Evolutionary conservation across 306 rosid genomes (phyloP), one percentile per base, ranked within the genome.

Genomic region (Trichosanthes cucumerina): DNA sequence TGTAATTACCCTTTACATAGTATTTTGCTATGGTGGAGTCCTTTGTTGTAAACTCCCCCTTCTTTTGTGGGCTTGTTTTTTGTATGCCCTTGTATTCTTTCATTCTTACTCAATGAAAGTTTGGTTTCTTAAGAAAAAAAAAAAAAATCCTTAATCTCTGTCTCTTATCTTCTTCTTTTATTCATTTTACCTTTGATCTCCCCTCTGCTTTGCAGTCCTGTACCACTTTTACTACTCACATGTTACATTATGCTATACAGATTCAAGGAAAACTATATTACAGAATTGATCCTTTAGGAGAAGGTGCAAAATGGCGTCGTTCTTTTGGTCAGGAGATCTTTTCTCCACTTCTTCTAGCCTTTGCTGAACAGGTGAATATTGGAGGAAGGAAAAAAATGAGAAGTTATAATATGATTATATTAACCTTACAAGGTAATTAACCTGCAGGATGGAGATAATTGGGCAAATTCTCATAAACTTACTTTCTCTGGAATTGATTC

Each of bases 251-350:
- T 65, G 60, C 23, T 53, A n/a, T 75, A 59, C 91, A 95, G 99
- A 87, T 92, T 56, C 81, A 86, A 64, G 99, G 99, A 31, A 95
- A 87, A 81, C 82, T 84, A 80, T 95, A 92, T 78, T 90, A 87
- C 88, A 87, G 92, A 87, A 88, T 95, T 6, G 99, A 95, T 64
- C 92, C 88, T 34, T 50, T 82, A 16, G 97, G 96, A 82, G 92
- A 91, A 78, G 97, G 99, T 78, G 91, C 93, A n/a, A 91, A 86
- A 81, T 95, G 99, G 99, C 96, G 97, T 79, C 93, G 99, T 52
- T 81, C 93, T 57, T 84, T 87, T 81, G 99, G 97, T 77, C 99
- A 95, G 84, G 96, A 95, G 89, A 89, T 91, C 81, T 95, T 84
- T 86, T 91, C 97, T 1, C 97, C 99, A 0, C 86, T 95, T 38